Evolutionary conservation across 1,139 yeast species (phyloP), one percentile per base, ranked within the genome.

Genomic region (Pneumocystis oryctolagi): DNA sequence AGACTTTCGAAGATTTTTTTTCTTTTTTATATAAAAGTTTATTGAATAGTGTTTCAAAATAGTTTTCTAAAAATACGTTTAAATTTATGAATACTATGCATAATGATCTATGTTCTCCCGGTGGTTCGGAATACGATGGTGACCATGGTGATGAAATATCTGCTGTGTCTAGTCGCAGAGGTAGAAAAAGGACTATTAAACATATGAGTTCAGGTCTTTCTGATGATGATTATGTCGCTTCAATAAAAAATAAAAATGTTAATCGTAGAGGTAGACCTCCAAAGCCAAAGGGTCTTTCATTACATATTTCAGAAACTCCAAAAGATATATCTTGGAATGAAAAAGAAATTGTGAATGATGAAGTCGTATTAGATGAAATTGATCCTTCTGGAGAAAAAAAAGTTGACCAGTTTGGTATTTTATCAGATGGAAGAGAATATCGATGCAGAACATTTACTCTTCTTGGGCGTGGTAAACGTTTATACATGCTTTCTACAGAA

Each of bases 401-500:
- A 73, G 82, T 92, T 58, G 84, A 83, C 67, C 78, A 73, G 57
- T 72, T 79, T 65, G 98, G 98, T 28, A 78, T 79, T 63, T 76
- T 94, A 64, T 72, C 74, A 60, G 96, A 87, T 1, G 94, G 83
- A n/a, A 79, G 97, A 68, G 81, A 82, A 69, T 92, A 81, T 75
- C 79, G 92, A 65, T 86, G 89, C 66, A 84, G 90, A 66, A 84
- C 94, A 0, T 92, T 92, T 74, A 87, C 88, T 3, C 80, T 90
- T 12, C 74, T 80, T 58, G 89, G 87, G 3, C 81, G 84, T 65
- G 96, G 95, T 3, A 81, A 83, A 55, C 79, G 84, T 66, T 78
- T 84, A 65, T 92, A 83, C 73, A 89, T 92, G 95, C 81, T 92
- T 60, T 87, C 96, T 1, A 90, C 97, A 0, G 97, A 90, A 71